These are phyloP conservation scores for Pyricularia sp. DNA, from an alignment of 2,329 filamentous ascomycete species.

Conservation along the genomic window DNA sequence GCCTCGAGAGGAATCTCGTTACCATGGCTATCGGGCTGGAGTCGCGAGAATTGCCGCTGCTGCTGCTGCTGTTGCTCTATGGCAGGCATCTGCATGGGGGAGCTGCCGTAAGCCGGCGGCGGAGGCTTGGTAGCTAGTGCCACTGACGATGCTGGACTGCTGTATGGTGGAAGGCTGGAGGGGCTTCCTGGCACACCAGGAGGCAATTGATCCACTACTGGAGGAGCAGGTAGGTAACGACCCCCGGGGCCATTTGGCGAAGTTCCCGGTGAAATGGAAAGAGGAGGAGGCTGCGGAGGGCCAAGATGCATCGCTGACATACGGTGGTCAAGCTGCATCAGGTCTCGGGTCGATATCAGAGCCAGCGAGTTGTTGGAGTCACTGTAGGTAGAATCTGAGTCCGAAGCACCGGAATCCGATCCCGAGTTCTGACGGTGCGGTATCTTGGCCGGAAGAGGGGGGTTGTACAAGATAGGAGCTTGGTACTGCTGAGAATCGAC, in stretches of 20 bases:
- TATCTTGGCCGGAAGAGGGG: neutral
- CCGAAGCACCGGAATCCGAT: constrained; percentile 15
- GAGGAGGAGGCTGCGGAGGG: constrained; percentile 13
- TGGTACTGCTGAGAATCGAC: neutral
- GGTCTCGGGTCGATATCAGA: constrained; percentile 40
- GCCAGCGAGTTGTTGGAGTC: constrained; percentile 23
- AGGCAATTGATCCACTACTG: constrained; percentile 9
- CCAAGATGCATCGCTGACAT: constrained; percentile 24
- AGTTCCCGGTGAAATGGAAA: constrained; percentile 21
- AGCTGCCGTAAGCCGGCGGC: constrained; percentile 20
- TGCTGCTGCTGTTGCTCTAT: constrained; percentile 9
- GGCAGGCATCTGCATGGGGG: constrained; percentile 7
- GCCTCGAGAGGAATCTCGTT: constrained; percentile 43
- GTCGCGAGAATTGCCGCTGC: constrained; percentile 15
- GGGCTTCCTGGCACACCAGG: constrained; percentile 10
- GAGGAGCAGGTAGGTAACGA: constrained; percentile 17
- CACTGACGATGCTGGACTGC: constrained; percentile 5
- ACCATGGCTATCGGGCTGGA: constrained; percentile 45
- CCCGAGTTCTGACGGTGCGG: constrained; percentile 14
- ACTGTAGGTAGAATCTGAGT: constrained; percentile 14
- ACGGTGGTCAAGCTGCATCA: constrained; percentile 32
- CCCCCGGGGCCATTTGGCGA: constrained; percentile 13
- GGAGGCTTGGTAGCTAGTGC: constrained; percentile 8
- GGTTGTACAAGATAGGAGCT: neutral
- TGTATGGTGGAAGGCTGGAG: constrained; percentile 16